A percentile compares a stretch with the other conserved stretches of the same genome.
These are phyloP conservation scores for Acacia concinna DNA, from an alignment of 331 rosid species.

Conservation along the genomic window DNA sequence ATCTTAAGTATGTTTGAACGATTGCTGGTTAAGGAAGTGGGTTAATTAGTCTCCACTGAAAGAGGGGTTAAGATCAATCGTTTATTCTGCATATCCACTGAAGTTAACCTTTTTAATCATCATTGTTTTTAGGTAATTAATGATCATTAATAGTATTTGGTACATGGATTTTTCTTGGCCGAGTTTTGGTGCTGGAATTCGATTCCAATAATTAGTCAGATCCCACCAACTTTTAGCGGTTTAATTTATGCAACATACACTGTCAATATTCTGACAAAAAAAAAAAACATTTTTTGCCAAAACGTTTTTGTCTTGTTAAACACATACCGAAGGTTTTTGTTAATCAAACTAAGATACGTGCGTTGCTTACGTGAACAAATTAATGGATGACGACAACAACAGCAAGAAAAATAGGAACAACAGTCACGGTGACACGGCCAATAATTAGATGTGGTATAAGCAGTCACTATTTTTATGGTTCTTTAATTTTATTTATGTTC, in stretches of 20 bases:
- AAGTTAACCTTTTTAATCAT: neutral
- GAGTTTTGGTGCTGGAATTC: neutral
- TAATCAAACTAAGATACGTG: too few species aligned
- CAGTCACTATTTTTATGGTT: too few species aligned
- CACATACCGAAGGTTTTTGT: too few species aligned
- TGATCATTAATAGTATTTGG: neutral
- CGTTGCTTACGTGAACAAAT: too few species aligned
- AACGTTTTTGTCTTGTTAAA: too few species aligned
- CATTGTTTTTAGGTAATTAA: neutral
- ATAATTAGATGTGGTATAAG: too few species aligned
- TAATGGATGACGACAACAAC: too few species aligned
- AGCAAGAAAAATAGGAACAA: too few species aligned
- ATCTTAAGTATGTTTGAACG: neutral
- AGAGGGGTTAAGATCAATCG: neutral
- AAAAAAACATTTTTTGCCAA: too few species aligned
- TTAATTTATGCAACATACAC: neutral
- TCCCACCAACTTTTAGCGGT: neutral
- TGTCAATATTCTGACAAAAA: too few species aligned
- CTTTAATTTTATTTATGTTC: too few species aligned
- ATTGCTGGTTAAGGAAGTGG: constrained; percentile 24
- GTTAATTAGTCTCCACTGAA: neutral
- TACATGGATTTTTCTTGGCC: neutral
- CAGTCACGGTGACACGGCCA: too few species aligned
- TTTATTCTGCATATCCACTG: constrained; percentile 6
- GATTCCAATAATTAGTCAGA: neutral